phyloP scores from a whole-genome alignment of 1,139 yeast genomes.

The Taphrina wiesneri region DNA sequence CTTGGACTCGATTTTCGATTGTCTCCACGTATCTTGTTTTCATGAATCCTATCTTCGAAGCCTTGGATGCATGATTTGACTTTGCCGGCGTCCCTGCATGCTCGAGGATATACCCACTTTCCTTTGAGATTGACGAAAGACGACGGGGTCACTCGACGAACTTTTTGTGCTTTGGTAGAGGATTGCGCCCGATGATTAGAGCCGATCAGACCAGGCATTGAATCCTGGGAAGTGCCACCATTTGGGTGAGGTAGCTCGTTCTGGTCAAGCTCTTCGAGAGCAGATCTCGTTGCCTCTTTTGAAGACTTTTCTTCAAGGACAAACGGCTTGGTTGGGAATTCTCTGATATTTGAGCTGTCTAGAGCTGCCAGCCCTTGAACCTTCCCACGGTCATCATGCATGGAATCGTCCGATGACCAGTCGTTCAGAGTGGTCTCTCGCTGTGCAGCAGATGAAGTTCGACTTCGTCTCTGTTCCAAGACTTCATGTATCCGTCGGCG shows the following conservation, averaged over 20 bases:
- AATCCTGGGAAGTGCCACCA: too few relatives aligned
- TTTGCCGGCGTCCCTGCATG: too few relatives aligned
- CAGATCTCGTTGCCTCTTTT: background rate
- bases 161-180: too few relatives aligned
- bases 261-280: background rate
- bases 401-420: slow-evolving; percentile 15
- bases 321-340: background rate
- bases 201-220: too few relatives aligned
- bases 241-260: background rate
- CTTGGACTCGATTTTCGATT: background rate
- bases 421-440: slow-evolving; percentile 9
- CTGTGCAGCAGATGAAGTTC: background rate
- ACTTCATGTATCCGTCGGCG: background rate
- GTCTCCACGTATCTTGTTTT: slow-evolving; percentile 2
- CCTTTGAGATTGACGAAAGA: too few relatives aligned
- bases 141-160: too few relatives aligned
- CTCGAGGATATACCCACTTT: too few relatives aligned
- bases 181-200: too few relatives aligned
- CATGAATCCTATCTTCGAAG: slow-evolving; percentile 8
- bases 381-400: background rate
- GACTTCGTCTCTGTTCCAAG: background rate
- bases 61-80: slow-evolving; percentile 1
- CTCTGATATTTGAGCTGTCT: background rate
- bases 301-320: background rate
- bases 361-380: background rate